Base-by-base conservation (phyloP, 176 grass and related monocot species). In the Coix lacrymajobi region DNA sequence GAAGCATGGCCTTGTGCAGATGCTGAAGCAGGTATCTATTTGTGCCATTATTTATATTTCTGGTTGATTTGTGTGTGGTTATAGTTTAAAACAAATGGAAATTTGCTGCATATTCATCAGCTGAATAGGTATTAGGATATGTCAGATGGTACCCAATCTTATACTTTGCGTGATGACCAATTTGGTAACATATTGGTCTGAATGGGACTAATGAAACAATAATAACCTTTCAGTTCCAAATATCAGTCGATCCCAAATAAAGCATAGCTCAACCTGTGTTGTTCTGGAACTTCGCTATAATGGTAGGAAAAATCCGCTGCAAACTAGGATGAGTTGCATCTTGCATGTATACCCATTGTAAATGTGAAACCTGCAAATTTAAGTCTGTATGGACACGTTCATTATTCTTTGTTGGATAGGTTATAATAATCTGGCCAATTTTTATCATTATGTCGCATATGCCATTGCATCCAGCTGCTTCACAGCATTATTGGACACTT, bases 1-100 rank as follows among this genome's bases (percentile, higher is more conserved):
- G 71, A 96, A 99, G 37, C 96, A 99, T 31, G 90, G 95, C 69
- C 96, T 99, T 57, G 96, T 99, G 51, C 96, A 96, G 89, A 96
- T 99, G 96, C 81, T 99, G 78, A 99, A 99, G 90, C 96, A 96
- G 91, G 96, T 98, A 92, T 79, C 4, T 64, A 31, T 37, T 79
- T 80, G 16, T 63, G 22, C 19, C 25, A 49, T 20, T 34, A 41
- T 67, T 20, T 65, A 2, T 78, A 87, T 75, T 73, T 82, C 19
- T 62, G 9, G 19, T 66, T 17, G 30, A 60, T 43, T 75, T 76
- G 31, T 48, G 1, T 57, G 52, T 26, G 3, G 10, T 52, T 71
- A 44, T 76, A 25, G 22, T 82, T 65, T 29, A 29, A 64, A 83
- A 77, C n/a, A 30, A 65, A 51, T 71, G 2, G 25, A 4, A 31